Percentiles rank a stretch among this genome's conserved stretches.
Conservation (phyloP, 2,329 filamentous ascomycete species). For the Daldinia sp. region DNA sequence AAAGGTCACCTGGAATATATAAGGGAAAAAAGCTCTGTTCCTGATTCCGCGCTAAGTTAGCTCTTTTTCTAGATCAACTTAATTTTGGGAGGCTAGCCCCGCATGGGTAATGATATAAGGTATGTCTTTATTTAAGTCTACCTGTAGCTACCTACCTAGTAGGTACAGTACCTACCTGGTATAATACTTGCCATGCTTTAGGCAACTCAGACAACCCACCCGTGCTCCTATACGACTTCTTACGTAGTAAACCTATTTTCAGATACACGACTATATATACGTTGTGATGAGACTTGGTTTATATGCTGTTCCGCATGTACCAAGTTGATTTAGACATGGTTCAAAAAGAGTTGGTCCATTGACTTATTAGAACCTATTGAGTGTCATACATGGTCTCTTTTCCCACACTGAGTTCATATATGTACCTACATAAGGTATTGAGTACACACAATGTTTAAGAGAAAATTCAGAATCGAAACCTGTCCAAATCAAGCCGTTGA, state of each 20-base stretch:
- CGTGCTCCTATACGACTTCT: background rate
- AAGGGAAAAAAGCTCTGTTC: constrained; percentile 25
- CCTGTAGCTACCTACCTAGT: background rate
- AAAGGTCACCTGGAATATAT: constrained; percentile 21
- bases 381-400: too few relatives aligned
- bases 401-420: too few relatives aligned
- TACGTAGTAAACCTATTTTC: background rate
- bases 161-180: background rate
- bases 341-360: background rate
- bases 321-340: background rate
- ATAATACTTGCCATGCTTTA: background rate
- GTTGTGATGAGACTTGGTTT: background rate
- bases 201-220: background rate
- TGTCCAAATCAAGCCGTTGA: too few relatives aligned
- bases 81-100: constrained; percentile 15
- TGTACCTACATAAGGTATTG: too few relatives aligned
- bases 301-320: background rate
- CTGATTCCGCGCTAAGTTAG: constrained; percentile 22
- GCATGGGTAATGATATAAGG: constrained; percentile 7
- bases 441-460: too few relatives aligned
- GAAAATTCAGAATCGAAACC: too few relatives aligned
- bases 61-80: constrained; percentile 23
- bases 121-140: constrained; percentile 12
- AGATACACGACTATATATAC: background rate
- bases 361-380: too few relatives aligned